Evolutionary conservation across 495 filamentous ascomycete species (phyloP).

Genomic region (Daldinia decipiens): DNA sequence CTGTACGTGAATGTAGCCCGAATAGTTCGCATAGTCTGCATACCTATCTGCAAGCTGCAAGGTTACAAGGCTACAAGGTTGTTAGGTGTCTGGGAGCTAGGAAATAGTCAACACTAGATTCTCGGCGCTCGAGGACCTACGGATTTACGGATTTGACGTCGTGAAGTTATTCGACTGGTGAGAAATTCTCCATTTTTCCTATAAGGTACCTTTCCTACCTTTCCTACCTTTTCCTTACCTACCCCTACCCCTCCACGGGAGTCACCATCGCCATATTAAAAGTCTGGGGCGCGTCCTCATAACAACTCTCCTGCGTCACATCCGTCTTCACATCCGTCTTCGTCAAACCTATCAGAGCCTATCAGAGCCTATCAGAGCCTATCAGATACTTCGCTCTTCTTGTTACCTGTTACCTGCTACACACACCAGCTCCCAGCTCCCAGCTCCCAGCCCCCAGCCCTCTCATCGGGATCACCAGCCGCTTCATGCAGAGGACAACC

Average conservation of each 20-base stretch:
- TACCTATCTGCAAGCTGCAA: no score
- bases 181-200: slow-evolving; percentile 38
- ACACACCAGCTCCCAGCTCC: slow-evolving; percentile 20
- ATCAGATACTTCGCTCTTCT: not conserved
- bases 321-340: slow-evolving; percentile 29
- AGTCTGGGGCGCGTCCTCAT: slow-evolving; percentile 42
- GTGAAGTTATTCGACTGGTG: slow-evolving; percentile 24
- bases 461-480: slow-evolving; percentile 38
- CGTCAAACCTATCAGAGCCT: slow-evolving; percentile 18
- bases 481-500: slow-evolving; percentile 37
- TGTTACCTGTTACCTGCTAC: slow-evolving; percentile 30
- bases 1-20: slow-evolving; percentile 14
- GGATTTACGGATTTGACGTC: slow-evolving; percentile 29
- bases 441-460: slow-evolving; percentile 21
- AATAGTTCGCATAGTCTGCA: slow-evolving; percentile 11
- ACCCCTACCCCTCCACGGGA: slow-evolving; percentile 34
- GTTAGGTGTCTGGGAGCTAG: slow-evolving; percentile 22
- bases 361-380: slow-evolving; percentile 25
- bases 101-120: slow-evolving; percentile 32
- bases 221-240: not conserved
- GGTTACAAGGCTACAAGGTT: slow-evolving; percentile 2
- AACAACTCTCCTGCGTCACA: slow-evolving; percentile 36
- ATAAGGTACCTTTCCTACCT: slow-evolving; percentile 37
- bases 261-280: slow-evolving; percentile 41
- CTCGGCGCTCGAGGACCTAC: slow-evolving; percentile 32